Evolutionary conservation across 495 filamentous ascomycete species (phyloP), one percentile per base, ranked within the genome.

Genomic region (Penicillium angulare): DNA sequence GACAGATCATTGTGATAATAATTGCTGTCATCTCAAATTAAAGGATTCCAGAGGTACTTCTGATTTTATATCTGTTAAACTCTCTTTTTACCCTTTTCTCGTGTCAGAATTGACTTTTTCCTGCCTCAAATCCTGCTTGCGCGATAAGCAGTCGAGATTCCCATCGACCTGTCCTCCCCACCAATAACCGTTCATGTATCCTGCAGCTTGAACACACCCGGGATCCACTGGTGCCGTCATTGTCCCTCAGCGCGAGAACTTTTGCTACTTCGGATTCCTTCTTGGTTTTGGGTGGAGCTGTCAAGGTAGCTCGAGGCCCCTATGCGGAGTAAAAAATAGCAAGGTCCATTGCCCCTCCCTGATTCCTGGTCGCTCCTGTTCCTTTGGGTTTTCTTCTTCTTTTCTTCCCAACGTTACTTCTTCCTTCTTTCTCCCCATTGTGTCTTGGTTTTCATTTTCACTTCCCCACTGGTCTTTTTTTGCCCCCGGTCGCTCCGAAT

Each of bases 191-290:
- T n/a, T n/a, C n/a, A n/a, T n/a, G n/a, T n/a, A n/a, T n/a, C n/a
- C n/a, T n/a, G n/a, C n/a, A n/a, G n/a, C n/a, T n/a, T n/a, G n/a
- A n/a, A n/a, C 27, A 31, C 27, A 9, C 27, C 27, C 27, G 27
- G 8, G 13, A 31, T 31, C 38, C 38, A 41, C 38, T 41, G 38
- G 38, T 41, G 38, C 38, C 38, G 38, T 41, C 38, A 41, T 41
- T 41, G 36, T 15, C 38, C 21, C 21, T n/a, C n/a, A n/a, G n/a
- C n/a, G n/a, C n/a, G n/a, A n/a, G n/a, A n/a, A n/a, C n/a, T n/a
- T n/a, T n/a, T n/a, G n/a, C n/a, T n/a, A n/a, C n/a, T n/a, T n/a
- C n/a, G n/a, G n/a, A n/a, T n/a, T n/a, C n/a, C n/a, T n/a, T n/a
- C n/a, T n/a, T n/a, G n/a, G n/a, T n/a, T n/a, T n/a, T n/a, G n/a